Evolutionary conservation across 164 flowering plant genomes (phyloP).

Genomic region (Cinnamomum chago): DNA sequence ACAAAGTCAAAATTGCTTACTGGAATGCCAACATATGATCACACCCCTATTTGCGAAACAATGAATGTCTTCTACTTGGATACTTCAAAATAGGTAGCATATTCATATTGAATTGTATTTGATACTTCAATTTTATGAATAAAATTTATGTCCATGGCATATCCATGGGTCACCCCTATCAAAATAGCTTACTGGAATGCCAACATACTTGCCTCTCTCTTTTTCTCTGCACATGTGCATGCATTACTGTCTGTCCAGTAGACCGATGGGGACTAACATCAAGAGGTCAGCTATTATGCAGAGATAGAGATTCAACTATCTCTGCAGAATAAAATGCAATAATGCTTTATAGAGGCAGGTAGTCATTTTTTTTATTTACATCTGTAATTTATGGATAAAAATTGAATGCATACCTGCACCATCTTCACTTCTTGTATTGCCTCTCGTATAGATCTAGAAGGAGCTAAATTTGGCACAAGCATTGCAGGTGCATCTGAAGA

Average conservation of each 20-base stretch:
- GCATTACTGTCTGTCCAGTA: neutral
- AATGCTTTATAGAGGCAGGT: neutral
- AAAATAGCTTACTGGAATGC: no score
- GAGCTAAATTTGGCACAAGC: conserved; percentile 65
- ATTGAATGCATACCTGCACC: conserved; percentile 62
- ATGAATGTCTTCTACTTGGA: no score
- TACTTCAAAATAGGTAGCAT: no score
- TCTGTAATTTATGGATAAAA: neutral
- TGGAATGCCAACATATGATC: no score
- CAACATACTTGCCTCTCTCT: neutral
- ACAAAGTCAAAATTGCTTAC: neutral
- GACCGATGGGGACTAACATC: neutral
- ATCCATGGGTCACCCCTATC: neutral
- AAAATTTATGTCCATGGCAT: neutral
- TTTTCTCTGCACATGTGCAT: neutral
- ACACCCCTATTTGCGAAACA: no score
- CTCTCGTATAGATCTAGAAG: conserved; percentile 73
- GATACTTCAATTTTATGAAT: neutral
- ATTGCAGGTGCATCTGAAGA: conserved; percentile 48
- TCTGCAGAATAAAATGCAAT: neutral
- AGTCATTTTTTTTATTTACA: neutral
- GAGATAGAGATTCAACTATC: neutral
- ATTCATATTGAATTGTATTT: no score
- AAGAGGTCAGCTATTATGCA: neutral
- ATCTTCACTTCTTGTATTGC: conserved; percentile 78